Evolutionary conservation across 2,329 filamentous ascomycete species (phyloP), one percentile per base, ranked within the genome.

Genomic region (Ambrosiella xylebori): DNA sequence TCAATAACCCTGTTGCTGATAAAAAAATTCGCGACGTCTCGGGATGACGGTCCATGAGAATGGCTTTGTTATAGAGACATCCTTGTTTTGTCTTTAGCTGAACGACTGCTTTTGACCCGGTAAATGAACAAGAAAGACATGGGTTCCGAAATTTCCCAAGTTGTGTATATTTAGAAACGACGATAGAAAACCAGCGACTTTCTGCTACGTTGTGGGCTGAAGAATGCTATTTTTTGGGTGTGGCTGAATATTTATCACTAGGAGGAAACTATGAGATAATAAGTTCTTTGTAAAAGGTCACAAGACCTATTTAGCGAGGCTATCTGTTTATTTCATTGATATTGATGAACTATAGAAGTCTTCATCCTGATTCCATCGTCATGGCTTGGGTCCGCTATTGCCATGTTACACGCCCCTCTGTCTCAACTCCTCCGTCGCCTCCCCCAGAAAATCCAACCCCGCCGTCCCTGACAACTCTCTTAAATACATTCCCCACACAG

Each of bases 371-470:
- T 27, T 27, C 27, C 27, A 27, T 27, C 27, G 27, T 27, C 27
- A 27, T 27, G 27, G 27, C 27, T 27, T 27, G 5, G 27, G 27
- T 35, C 27, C 9, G 37, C 47, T 19, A 49, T 11, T 19, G 17
- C 47, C 11, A 51, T 36, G 47, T 51, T 51, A 51, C 47, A 51
- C 47, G 19, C 47, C 47, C 15, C 47, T 11, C 19, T 3, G 39
- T 9, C 39, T 9, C 5, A 41, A 41, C 39, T 36, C 47, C 47
- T n/a, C 17, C 17, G 15, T 51, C 12, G n/a, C 47, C 47, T 51
- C 47, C 47, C 47, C 47, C 47, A n/a, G 47, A 51, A 51, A 51
- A 51, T 51, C 47, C 47, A 51, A 51, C 47, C 47, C 37, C 47
- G 9, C 19, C 17, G 3, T 12, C 19, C 39, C 39, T 41, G 39